Base-by-base conservation (phyloP, 768 basidiomycete genomes). In the Sarcodon sp. region DNA sequence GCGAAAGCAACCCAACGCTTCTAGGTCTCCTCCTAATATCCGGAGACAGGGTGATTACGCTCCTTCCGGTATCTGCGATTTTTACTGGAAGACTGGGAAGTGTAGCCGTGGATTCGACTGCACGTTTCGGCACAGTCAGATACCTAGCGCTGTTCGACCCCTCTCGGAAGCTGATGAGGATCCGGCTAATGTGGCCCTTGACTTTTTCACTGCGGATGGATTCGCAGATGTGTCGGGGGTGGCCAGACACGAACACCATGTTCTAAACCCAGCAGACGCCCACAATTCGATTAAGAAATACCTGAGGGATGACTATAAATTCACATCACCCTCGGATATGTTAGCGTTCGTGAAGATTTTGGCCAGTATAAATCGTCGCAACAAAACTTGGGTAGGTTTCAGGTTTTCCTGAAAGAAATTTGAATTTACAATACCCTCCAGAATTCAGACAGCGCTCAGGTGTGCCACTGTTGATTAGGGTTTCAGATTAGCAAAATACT, bases 361-460 rank as follows among this genome's bases (percentile, higher is more conserved):
- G 46, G 56, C 52, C 12, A 61, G 55, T 47, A 50, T 59, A 44
- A 58, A 55, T 43, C 51, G 52, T 31, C 37, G 53, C 12, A 60
- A 60, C 34, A 47, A 46, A 41, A 21, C 53, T 16, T 62, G 59
- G 58, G 59, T 60, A 46, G 8, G 59, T 39, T 9, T 15, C 27
- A 33, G 16, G 12, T n/a, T 46, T 35, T 15, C 21, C 9, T 27
- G 7, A 18, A 6, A 47, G 33, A 36, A 4, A 10, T 18, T 45
- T 16, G 11, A 32, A 21, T 7, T 47, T 11, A 45, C 37, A 27
- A 11, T 18, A 13, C 21, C 18, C 38, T 12, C 43, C 35, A 64
- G 57, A 54, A 49, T 43, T 49, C 53, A 7, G 58, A 62, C 18
- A 54, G 60, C 12, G 58, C 58, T 8, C 62, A 64, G 57, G 63